Percentiles rank a stretch among this genome's conserved stretches.
Conservation (phyloP, 805 yeast genomes). For the Clavispora vitiphila region DNA sequence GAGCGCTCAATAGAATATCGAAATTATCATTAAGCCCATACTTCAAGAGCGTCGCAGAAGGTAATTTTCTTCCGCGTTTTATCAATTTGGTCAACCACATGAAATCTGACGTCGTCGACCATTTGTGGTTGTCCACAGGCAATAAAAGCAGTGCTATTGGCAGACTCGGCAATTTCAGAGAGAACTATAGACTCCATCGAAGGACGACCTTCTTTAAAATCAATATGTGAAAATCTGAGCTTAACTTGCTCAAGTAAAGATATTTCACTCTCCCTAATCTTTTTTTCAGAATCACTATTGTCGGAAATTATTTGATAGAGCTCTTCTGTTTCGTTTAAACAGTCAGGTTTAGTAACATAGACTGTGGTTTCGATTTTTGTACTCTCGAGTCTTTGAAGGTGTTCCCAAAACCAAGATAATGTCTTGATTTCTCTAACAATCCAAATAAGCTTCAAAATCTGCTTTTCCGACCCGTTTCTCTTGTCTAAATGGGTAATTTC, state of each 20-base stretch:
- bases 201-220: conserved; percentile 10
- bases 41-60: conserved; percentile 11
- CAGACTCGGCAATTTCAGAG: conserved; percentile 5
- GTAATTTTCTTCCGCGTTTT: conserved; percentile 10
- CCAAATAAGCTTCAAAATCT: conserved; percentile 23
- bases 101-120: conserved; percentile 11
- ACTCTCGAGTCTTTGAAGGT: conserved; percentile 15
- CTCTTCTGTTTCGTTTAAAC: conserved; percentile 2
- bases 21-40: conserved; percentile 14
- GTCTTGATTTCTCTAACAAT: conserved; percentile 19
- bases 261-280: conserved; percentile 7
- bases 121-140: conserved; percentile 10
- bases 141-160: conserved; percentile 6
- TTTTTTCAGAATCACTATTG: conserved; percentile 7
- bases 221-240: conserved; percentile 4
- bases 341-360: conserved; percentile 35
- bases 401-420: conserved; percentile 22
- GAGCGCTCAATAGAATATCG: background rate
- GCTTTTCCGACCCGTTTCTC: conserved; percentile 10
- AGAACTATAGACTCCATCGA: conserved; percentile 4
- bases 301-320: conserved; percentile 3
- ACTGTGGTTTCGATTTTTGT: conserved; percentile 27
- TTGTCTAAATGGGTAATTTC: conserved; percentile 30
- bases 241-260: conserved; percentile 2
- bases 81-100: conserved; percentile 6